phyloP scores from a whole-genome alignment of 106 monocot genomes.

The Iris macrosiphon region DNA sequence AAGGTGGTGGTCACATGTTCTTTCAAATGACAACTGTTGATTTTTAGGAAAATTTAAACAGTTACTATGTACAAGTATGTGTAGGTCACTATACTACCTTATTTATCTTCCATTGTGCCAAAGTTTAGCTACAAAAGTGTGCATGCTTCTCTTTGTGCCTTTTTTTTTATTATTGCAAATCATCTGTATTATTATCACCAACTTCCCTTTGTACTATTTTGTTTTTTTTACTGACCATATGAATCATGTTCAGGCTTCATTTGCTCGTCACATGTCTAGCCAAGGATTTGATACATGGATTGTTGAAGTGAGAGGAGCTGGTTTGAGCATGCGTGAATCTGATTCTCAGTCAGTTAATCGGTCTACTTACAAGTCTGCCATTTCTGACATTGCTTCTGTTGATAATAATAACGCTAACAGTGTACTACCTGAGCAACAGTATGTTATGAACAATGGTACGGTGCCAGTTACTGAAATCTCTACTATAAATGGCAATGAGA shows the following conservation, averaged over 20 bases:
- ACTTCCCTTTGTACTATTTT: too few relatives aligned
- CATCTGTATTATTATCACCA: too few relatives aligned
- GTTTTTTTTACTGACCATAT: conserved; percentile 5
- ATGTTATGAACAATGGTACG: conserved; percentile 4
- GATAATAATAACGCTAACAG: conserved; percentile 15
- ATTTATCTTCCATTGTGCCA: too few relatives aligned
- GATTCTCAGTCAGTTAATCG: conserved; percentile 18
- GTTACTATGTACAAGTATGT: too few relatives aligned
- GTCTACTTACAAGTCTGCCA: conserved; percentile 9
- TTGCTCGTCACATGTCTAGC: conserved; percentile 95
- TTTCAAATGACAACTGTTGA: too few relatives aligned
- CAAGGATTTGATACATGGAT: conserved; percentile 99
- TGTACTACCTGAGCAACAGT: conserved; percentile 12
- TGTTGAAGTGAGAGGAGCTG: conserved; percentile 95
- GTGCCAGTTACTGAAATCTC: conserved; percentile 8
- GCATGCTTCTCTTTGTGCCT: too few relatives aligned
- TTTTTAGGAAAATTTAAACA: too few relatives aligned
- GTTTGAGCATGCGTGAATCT: conserved; percentile 54
- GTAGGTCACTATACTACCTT: too few relatives aligned
- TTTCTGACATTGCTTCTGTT: conserved; percentile 9
- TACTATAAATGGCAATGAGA: conserved; percentile 20
- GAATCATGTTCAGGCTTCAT: conserved; percentile 62
- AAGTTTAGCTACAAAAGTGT: too few relatives aligned
- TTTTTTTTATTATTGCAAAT: too few relatives aligned
- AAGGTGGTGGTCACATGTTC: too few relatives aligned